Conservation (phyloP, 106 monocot species). For the Gastrodia elata region DNA sequence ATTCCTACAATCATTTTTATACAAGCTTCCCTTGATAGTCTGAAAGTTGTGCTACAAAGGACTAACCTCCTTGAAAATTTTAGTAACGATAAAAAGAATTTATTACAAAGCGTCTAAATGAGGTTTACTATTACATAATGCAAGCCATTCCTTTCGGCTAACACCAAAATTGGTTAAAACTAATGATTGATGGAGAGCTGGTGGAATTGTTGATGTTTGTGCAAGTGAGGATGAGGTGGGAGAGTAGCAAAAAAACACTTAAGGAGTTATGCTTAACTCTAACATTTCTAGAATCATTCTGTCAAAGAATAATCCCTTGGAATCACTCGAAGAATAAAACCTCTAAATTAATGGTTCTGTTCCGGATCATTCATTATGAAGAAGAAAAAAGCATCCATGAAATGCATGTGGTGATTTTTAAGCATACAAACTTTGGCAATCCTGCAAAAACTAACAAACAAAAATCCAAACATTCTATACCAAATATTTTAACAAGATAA, state of each 20-base stretch:
- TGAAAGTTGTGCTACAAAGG: neutral
- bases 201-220: neutral
- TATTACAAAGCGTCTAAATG: neutral
- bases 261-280: neutral
- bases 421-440: neutral
- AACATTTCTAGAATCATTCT: neutral
- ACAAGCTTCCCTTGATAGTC: neutral
- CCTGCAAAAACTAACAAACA: neutral
- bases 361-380: neutral
- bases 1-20: neutral
- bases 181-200: neutral
- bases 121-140: neutral
- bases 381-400: neutral
- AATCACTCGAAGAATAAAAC: neutral
- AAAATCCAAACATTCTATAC: neutral
- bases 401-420: neutral
- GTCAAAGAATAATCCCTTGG: neutral
- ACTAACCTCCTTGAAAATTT: neutral
- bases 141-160: neutral
- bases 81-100: neutral
- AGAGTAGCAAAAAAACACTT: neutral
- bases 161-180: neutral
- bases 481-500: neutral
- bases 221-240: neutral
- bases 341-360: neutral